Evolutionary conservation across 805 yeast species (phyloP).

Genomic region (Saturnispora saitoi): DNA sequence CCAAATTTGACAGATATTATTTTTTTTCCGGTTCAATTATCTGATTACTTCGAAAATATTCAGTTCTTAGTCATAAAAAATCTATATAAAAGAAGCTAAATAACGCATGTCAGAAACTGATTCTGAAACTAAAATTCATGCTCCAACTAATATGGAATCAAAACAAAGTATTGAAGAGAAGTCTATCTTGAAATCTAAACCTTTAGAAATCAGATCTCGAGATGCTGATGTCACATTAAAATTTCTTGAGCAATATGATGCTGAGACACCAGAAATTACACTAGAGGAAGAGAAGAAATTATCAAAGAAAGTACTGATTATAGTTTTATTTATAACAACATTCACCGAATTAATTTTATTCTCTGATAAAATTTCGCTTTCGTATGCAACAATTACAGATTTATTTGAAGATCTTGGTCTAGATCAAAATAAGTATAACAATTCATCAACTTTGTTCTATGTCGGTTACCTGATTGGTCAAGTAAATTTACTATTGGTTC

Average conservation of each 20-base stretch:
- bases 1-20: not conserved
- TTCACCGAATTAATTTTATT: constrained; percentile 23
- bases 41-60: no score
- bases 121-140: no score
- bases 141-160: not conserved
- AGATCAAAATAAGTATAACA: constrained; percentile 36
- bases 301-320: constrained; percentile 15
- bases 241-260: constrained; percentile 19
- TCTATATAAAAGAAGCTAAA: no score
- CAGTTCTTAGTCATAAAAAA: no score
- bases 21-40: not conserved
- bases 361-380: constrained; percentile 36
- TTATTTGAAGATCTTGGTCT: constrained; percentile 39
- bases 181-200: not conserved
- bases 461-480: constrained; percentile 45
- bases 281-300: constrained; percentile 17
- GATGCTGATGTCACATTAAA: constrained; percentile 26
- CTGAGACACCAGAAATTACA: constrained; percentile 17
- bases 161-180: not conserved
- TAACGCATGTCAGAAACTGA: no score
- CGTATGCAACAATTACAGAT: constrained; percentile 35
- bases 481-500: constrained; percentile 34
- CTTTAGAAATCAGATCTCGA: constrained; percentile 8
- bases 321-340: constrained; percentile 21
- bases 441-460: constrained; percentile 44